Conservation (phyloP, 2,329 filamentous ascomycete genomes). For the Venturiaceae sp. region DNA sequence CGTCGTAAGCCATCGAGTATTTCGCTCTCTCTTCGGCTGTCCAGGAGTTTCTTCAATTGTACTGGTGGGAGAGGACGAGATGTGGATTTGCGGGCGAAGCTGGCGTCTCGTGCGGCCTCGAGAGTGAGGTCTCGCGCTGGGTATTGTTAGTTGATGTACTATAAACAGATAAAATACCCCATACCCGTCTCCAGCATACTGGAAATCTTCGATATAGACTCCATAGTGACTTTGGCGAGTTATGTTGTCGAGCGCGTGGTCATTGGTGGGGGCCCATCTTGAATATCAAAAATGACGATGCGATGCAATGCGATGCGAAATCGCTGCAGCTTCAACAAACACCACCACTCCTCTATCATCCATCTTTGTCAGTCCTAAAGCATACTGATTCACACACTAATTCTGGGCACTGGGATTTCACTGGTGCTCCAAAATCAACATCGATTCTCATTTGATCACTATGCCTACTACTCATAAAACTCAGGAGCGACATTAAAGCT, state of each 20-base stretch:
- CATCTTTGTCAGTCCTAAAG: no score
- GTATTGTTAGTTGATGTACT: not conserved
- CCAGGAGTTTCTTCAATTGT: slow-evolving; percentile 89
- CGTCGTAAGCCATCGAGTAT: slow-evolving; percentile 83
- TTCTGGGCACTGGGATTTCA: no score
- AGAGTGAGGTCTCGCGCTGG: slow-evolving; percentile 92
- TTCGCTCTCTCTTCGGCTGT: slow-evolving; percentile 87
- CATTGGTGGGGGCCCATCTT: not conserved
- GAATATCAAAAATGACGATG: not conserved
- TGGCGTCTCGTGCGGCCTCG: slow-evolving; percentile 87
- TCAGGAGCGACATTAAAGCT: slow-evolving; percentile 18
- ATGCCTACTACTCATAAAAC: slow-evolving; percentile 14
- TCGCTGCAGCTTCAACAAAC: not conserved
- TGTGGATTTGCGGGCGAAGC: slow-evolving; percentile 44
- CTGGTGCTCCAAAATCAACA: no score
- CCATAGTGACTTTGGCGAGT: slow-evolving; percentile 50
- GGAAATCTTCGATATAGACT: slow-evolving; percentile 91
- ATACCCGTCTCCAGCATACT: slow-evolving; percentile 89
- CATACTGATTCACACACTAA: no score
- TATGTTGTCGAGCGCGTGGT: not conserved
- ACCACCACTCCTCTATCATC: not conserved
- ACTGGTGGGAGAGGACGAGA: slow-evolving; percentile 60
- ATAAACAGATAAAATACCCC: slow-evolving; percentile 15
- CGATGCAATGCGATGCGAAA: not conserved
- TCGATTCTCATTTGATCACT: not conserved